These are phyloP conservation scores for Omphalea diandra DNA, from an alignment of 441 rosid species.

Conservation along the genomic window DNA sequence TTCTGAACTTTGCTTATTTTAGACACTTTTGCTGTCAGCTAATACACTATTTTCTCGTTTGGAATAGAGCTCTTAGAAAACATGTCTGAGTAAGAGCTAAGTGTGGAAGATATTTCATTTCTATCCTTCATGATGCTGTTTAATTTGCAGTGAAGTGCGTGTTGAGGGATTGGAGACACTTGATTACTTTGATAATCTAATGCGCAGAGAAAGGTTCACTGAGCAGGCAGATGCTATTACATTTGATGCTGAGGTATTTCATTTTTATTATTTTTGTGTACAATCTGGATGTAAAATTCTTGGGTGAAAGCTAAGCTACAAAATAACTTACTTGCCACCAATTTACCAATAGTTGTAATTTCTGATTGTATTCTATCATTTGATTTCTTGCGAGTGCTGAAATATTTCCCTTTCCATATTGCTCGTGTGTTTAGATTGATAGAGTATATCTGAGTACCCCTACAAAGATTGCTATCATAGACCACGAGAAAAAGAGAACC, in stretches of 20 bases:
- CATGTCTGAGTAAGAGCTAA: conserved; percentile 13
- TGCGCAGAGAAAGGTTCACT: conserved; percentile 76
- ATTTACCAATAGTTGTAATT: too few species aligned
- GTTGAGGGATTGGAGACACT: conserved; percentile 94
- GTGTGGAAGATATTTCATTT: conserved; percentile 19
- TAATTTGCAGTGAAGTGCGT: conserved; percentile 83
- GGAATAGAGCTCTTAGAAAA: background rate
- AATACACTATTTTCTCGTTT: background rate
- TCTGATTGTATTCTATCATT: background rate
- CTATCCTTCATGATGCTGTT: conserved; percentile 20
- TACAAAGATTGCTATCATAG: conserved; percentile 82
- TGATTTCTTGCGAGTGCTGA: background rate
- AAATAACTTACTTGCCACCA: background rate
- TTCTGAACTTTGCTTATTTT: background rate
- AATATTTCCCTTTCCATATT: conserved; percentile 9
- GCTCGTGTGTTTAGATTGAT: conserved; percentile 46
- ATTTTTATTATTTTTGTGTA: conserved; percentile 7
- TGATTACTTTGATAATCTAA: conserved; percentile 87
- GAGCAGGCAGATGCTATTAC: conserved; percentile 98
- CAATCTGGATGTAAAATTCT: background rate
- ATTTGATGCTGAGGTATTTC: conserved; percentile 77
- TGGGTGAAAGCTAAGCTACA: background rate
- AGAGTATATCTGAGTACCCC: conserved; percentile 85
- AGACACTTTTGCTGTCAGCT: background rate
- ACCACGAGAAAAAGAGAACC: conserved; percentile 95